Percentiles rank a stretch among this genome's conserved stretches.
Evolutionary conservation across 768 basidiomycete species (phyloP).

Genomic region (Tylopilus subfusipes): DNA sequence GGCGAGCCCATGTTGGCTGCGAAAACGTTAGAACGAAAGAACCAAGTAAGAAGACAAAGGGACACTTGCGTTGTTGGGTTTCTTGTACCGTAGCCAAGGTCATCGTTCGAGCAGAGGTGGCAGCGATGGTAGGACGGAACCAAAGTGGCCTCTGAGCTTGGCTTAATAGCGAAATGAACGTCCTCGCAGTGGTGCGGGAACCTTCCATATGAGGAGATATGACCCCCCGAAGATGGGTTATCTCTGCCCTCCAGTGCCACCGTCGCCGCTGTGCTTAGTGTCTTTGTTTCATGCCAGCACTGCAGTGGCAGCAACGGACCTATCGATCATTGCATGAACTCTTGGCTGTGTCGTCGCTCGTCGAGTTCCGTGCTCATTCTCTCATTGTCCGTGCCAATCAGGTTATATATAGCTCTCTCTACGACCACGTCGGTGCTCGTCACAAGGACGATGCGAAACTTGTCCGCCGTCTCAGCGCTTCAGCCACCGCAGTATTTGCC

Average conservation of each 20-base stretch:
- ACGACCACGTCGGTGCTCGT: too few relatives aligned
- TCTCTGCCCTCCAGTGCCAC: not conserved
- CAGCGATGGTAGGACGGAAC: conserved; percentile 6
- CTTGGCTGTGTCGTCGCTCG: not conserved
- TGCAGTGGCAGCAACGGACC: not conserved
- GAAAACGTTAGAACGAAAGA: not conserved
- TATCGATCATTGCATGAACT: conserved; percentile 2
- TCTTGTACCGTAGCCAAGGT: conserved; percentile 15
- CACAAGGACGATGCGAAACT: too few relatives aligned
- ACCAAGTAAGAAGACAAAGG: not conserved
- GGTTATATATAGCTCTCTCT: too few relatives aligned
- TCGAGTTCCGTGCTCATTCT: not conserved
- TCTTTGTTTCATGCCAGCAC: not conserved
- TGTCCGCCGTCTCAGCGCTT: too few relatives aligned
- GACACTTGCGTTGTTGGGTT: conserved; percentile 17
- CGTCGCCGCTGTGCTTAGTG: too few relatives aligned
- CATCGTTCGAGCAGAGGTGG: conserved; percentile 11
- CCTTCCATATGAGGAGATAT: not conserved
- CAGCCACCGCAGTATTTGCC: not conserved
- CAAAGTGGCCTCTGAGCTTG: conserved; percentile 10
- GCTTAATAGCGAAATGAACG: conserved; percentile 20
- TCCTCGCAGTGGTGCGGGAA: conserved; percentile 15
- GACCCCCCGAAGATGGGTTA: conserved; percentile 12
- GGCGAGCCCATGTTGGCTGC: conserved; percentile 18
- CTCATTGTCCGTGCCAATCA: not conserved